Base-by-base conservation (phyloP, 2,329 filamentous ascomycete species). In the Pseudocercospora pini-densiflorae region DNA sequence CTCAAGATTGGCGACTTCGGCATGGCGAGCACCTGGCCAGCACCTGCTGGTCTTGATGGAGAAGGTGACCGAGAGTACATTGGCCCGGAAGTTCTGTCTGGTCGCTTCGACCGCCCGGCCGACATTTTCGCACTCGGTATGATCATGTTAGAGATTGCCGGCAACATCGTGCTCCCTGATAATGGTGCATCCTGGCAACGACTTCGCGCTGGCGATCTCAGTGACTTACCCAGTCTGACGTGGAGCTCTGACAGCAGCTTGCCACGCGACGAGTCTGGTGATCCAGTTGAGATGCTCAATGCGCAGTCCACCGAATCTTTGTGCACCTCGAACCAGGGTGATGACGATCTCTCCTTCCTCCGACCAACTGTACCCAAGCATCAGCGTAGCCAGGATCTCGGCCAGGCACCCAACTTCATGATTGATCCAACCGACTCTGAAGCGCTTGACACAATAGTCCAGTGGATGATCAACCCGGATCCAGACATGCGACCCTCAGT, bases 11-110 rank as follows among this genome's bases (percentile, higher is more conserved):
- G 89, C 27, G 92, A 96, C 78, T 95, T 96, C 77, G 92, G 92
- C 47, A 85, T 95, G 81, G 94, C 95, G 27, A 89, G 91, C 47
- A 79, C 84, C 10, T 94, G 92, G 89, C 92, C 93, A 14, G 92
- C 90, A 16, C 86, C 89, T 55, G 84, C 88, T 62, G 88, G 89
- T 63, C 90, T 95, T 67, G 93, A 97, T 71, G 91, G 92, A 49
- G 95, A 99, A 81, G 95, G 95, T 33, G 95, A 99, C 77, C 92
- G 95, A 59, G 92, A 97, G 77, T 99, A 99, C 77, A 94, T 99
- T 77, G 94, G 92, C 0, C 94, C 94, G 0, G 95, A 99, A 79
- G 93, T 97, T 68, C 87, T 99, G 21, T 88, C 88, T 75, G 94
- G 94, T 49, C 88, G 89, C 69, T 95, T 91, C 72, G 93, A 97